Conservation (phyloP, 164 flowering plant species). For the Echeveria elegans region DNA sequence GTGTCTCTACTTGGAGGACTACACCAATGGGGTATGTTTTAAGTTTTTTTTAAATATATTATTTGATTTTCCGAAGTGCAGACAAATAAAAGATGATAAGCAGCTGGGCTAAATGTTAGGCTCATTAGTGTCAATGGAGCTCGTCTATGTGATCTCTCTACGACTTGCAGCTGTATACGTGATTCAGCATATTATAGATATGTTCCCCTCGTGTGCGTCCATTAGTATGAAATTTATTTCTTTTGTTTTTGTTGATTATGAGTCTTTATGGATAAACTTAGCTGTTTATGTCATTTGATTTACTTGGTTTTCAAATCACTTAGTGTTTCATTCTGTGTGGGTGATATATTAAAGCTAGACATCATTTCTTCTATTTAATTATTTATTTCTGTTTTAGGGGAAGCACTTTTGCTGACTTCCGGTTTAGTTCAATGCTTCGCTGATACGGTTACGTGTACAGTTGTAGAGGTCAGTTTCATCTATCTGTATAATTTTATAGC, state of each 20-base stretch:
- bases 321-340: background rate
- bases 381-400: conserved; percentile 43
- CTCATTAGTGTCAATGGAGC: conserved; percentile 23
- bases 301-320: background rate
- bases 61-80: background rate
- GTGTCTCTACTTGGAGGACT: conserved; percentile 39
- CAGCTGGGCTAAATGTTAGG: conserved; percentile 23
- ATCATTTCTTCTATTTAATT: background rate
- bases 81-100: background rate
- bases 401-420: conserved; percentile 68
- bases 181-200: conserved; percentile 53
- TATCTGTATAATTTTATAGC: background rate
- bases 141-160: conserved; percentile 60
- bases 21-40: conserved; percentile 36
- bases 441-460: conserved; percentile 62
- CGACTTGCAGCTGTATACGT: conserved; percentile 59
- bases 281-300: background rate
- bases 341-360: background rate
- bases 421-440: conserved; percentile 76
- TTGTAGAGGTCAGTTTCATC: conserved; percentile 47
- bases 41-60: background rate
- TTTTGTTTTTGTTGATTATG: background rate
- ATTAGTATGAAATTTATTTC: conserved; percentile 37
- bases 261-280: background rate
- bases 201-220: conserved; percentile 86